Evolutionary conservation across 169 alveolate species (phyloP), one percentile per base, ranked within the genome.

Genomic region (Plasmodium vinckei): DNA sequence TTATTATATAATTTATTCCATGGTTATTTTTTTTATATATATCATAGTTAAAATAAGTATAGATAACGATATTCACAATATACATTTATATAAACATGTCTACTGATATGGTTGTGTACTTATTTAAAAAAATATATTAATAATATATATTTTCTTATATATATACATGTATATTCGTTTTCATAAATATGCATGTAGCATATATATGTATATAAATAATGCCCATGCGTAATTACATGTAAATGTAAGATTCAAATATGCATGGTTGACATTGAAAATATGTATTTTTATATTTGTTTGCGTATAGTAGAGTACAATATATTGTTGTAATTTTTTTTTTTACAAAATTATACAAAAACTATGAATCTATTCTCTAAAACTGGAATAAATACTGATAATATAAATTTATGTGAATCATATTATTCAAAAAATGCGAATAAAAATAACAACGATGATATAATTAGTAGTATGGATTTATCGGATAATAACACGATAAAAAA

Each of bases 351-450:
- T 63, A 63, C 64, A 39, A 75, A 49, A 75, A 75, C 44, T 51
- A 75, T 75, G 88, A 64, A 57, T 75, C 63, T 27, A 42, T 51
- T 75, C n/a, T 25, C 72, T 21, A 63, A 61, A 75, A 61, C 88
- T 67, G 88, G 64, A 61, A 46, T 75, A 75, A 25, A 54, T 9
- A 75, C 63, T 51, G 46, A 25, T 5, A 77, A 51, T 63, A 63
- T 77, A 15, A 77, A 77, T 21, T 27, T 77, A 19, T 77, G 63
- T 68, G 77, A 69, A 51, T 63, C 77, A 19, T 49, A 49, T 64
- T 77, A 77, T 69, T 19, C 88, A 39, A 61, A 67, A 27, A 44
- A 82, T 82, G 56, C 72, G 57, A 82, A 82, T 33, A 67, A 68
- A 68, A 49, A 82, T 33, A 65, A 33, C 46, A 73, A 33, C n/a